These are phyloP conservation scores for Zasmidium cellare DNA, from an alignment of 2,329 filamentous ascomycete genomes.

Conservation along the genomic window DNA sequence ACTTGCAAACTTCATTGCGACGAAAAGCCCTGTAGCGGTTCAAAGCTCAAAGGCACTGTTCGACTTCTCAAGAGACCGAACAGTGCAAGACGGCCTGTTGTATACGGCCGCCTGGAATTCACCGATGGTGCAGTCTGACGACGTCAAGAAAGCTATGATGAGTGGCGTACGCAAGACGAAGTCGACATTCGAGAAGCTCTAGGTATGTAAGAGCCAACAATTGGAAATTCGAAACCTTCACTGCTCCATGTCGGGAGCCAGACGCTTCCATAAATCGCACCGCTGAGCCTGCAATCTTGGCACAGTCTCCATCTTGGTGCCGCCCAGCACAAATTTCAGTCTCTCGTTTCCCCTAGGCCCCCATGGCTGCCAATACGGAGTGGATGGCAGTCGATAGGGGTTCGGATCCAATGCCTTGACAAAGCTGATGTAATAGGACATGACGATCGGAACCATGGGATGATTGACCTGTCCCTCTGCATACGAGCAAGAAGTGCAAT, in stretches of 20 bases:
- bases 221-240: background rate
- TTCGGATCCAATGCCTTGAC: background rate
- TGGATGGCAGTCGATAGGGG: background rate
- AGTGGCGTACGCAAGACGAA: constrained; percentile 24
- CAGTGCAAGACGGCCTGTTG: constrained; percentile 59
- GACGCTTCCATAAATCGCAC: background rate
- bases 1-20: constrained; percentile 65
- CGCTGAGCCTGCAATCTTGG: background rate
- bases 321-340: background rate
- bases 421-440: background rate
- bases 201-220: background rate
- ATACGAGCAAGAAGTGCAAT: background rate
- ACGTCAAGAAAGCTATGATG: constrained; percentile 24
- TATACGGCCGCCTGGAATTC: constrained; percentile 26
- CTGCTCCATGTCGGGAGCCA: background rate
- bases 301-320: background rate
- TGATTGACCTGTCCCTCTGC: background rate
- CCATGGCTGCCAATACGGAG: background rate
- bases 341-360: background rate
- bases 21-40: constrained; percentile 84
- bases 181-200: constrained; percentile 24
- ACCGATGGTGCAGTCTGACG: constrained; percentile 24
- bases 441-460: background rate
- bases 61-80: constrained; percentile 77
- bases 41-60: constrained; percentile 84